Evolutionary conservation across 176 grass and related monocot species (phyloP).

Genomic region (Poa pratensis): DNA sequence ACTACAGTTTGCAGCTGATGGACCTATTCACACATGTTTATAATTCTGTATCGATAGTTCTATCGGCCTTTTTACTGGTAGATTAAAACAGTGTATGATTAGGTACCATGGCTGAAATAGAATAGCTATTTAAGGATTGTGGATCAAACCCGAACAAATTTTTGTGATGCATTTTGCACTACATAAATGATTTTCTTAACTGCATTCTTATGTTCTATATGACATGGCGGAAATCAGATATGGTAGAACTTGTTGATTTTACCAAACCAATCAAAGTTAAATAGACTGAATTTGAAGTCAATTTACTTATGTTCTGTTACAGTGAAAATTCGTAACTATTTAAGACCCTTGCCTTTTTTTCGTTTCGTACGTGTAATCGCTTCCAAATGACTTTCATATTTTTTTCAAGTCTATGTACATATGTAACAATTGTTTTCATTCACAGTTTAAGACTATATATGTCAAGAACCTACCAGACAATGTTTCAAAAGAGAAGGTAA

Average conservation of each 20-base stretch:
- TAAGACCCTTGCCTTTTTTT: conserved; percentile 12
- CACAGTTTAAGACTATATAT: conserved; percentile 91
- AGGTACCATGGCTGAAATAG: neutral
- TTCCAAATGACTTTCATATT: neutral
- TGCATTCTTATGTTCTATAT: neutral
- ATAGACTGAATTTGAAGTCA: neutral
- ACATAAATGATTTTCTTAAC: neutral
- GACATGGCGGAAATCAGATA: no score
- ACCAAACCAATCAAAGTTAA: neutral
- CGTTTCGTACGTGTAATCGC: neutral
- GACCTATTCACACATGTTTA: neutral
- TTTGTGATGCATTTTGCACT: neutral
- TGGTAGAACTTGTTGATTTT: conserved; percentile 6
- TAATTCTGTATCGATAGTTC: no score
- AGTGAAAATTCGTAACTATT: neutral
- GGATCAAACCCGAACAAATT: neutral
- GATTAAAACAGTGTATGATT: neutral
- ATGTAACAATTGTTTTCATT: neutral
- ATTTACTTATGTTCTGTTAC: neutral
- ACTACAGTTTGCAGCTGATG: neutral
- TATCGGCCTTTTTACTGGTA: neutral
- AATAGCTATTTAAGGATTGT: neutral
- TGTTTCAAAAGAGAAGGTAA: conserved; percentile 78
- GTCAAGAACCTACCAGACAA: conserved; percentile 96
- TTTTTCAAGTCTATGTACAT: conserved; percentile 11